Evolutionary conservation across 371 early-diverging fungal species (phyloP), one percentile per base, ranked within the genome.

Genomic region (Mucor racemosus): DNA sequence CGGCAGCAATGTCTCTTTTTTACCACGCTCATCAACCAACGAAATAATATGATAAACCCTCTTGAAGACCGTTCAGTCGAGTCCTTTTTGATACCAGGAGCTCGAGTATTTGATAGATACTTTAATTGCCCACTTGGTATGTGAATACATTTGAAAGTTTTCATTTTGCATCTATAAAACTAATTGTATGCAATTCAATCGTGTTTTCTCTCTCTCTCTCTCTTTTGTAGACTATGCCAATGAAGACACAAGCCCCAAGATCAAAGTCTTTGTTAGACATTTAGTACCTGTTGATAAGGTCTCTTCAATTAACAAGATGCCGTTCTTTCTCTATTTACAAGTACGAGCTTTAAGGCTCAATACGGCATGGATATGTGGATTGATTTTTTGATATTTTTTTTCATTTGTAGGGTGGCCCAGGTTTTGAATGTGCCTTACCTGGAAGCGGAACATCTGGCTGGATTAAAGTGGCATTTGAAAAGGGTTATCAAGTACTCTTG

Each of bases 401-500:
- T 5, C 7, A n/a, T 41, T 13, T 4, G 15, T 53, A 83, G 84
- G 89, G 86, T 42, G 89, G 89, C 1, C 89, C 89, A 17, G 89
- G 89, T 4, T 89, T 83, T 58, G 86, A 87, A 66, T 78, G 80
- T 53, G 62, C 68, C 19, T 74, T 84, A 10, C 89, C 88, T 9
- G 66, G 68, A 14, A 81, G 75, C 14, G 77, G 74, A 38, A 73
- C 68, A 14, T 71, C 87, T 21, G 91, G 89, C 14, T 91, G 92
- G 92, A 76, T 86, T 46, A 85, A 85, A 64, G 79, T 78, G 26
- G 88, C 90, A 7, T 82, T 89, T 66, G 68, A 78, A 68, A 73
- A 89, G 61, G 86, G 90, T 15, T 85, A 84, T 70, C 90, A 91
- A 71, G 81, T 91, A 3, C 78, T 91, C 64, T 76, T 91, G 33